Evolutionary conservation across 23 red algal genomes (phyloP), one percentile per base, ranked within the genome.

Genomic region (Gracilaria gracilis): DNA sequence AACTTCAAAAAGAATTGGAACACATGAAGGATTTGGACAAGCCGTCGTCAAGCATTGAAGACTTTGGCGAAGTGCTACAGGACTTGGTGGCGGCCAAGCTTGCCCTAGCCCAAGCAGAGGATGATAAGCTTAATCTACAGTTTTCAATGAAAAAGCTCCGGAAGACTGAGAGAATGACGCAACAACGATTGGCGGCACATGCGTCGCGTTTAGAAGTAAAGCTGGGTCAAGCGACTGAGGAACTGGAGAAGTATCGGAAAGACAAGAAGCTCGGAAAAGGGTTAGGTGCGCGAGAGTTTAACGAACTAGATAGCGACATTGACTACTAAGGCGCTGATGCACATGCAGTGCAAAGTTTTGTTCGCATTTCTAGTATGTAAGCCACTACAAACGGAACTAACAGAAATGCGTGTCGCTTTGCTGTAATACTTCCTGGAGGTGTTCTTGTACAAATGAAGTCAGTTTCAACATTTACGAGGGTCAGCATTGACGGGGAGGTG

Each of bases 121-220:
- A 87, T 27, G 91, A 93, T 20, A 85, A 80, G 53, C 91, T 86
- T 1, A 65, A 85, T 46, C 50, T 86, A 17, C 67, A 86, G 57
- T 86, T 93, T 79, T 67, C 55, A 1, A 79, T 85, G 47, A 93
- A 86, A 67, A 48, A 93, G 81, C 81, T 54, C 2, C 48, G 77
- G 34, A 85, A 86, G 80, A 66, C 28, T 33, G 91, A 93, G 66
- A 76, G 69, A 35, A 51, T 66, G 48, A 70, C 73, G 11, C 91
- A 93, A 77, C 67, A 93, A 31, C 44, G 69, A n/a, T 46, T 93
- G 62, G 91, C 91, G n/a, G 48, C 65, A n/a, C 91, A 93, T 75
- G 91, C 91, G 11, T 85, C 79, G 21, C 79, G 91, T 9, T 70
- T 93, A 46, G 91, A 93, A 79, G 91, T 93, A 4, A 79, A 85